Evolutionary conservation across 805 yeast genomes (phyloP), one percentile per base, ranked within the genome.

Genomic region (Candida pini): DNA sequence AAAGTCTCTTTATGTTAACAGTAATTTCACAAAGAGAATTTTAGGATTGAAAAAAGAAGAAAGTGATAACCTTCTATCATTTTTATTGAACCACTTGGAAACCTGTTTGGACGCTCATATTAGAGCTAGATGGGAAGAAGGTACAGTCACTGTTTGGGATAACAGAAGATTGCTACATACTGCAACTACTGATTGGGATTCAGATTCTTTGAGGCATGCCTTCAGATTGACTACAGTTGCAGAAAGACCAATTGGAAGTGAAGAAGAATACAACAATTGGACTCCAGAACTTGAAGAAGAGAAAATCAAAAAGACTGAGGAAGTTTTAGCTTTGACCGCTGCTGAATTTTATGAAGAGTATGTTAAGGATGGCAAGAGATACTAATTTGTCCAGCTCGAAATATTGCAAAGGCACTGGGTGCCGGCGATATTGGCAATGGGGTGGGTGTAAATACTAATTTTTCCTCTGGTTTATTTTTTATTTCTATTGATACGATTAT

Each of bases 71-170:
- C 60, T 85, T 38, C 63, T 84, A 47, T 59, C 70, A 33, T 74
- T 80, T 49, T 63, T 84, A 46, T 69, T 68, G 48, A 58, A 63
- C 33, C 77, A 76, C 45, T 64, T 78, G 25, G 61, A 58, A 36
- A 68, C 71, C 34, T 60, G 62, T 43, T 71, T 69, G 38, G 87
- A 80, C 54, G 66, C 80, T 46, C 85, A 81, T 45, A 63, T 80
- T 35, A 71, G 89, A 52, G 84, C 85, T 30, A 68, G 58, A 35
- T 83, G 87, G 83, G 80, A 76, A 51, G 78, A 79, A 34, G 70
- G 72, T 32, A 72, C 87, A 2, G 81, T 83, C 33, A 85, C 78
- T 14, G 58, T 81, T 18, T 83, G 90, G 90, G 92, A 83, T 51
- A 83, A 83, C 66, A 75, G 92, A 54, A 66, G 81, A 51, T 71